phyloP scores from a whole-genome alignment of 768 basidiomycete species.

The Trametopsis cervina region DNA sequence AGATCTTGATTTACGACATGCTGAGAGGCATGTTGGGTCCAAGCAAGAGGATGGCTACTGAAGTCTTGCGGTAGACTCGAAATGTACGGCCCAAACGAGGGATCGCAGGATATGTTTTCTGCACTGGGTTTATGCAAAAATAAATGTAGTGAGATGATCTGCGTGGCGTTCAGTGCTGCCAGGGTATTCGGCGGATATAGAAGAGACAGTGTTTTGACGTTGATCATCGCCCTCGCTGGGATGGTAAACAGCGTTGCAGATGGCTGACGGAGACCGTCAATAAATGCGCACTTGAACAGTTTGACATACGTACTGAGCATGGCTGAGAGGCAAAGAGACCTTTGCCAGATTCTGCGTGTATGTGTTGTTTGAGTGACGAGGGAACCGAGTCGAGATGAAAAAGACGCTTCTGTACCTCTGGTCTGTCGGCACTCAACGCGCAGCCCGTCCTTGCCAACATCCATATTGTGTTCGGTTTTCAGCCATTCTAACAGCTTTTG shows the following conservation, averaged over 20 bases:
- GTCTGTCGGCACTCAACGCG: slow-evolving; percentile 45
- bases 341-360: slow-evolving; percentile 51
- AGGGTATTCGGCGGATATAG: slow-evolving; percentile 40
- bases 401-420: slow-evolving; percentile 33
- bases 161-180: slow-evolving; percentile 48
- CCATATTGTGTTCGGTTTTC: slow-evolving; percentile 19
- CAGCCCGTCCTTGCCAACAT: slow-evolving; percentile 31
- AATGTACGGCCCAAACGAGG: slow-evolving; percentile 69
- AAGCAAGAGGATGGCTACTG: slow-evolving; percentile 75
- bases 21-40: slow-evolving; percentile 30
- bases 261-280: slow-evolving; percentile 30
- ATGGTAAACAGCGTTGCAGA: slow-evolving; percentile 58
- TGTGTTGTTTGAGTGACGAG: background rate
- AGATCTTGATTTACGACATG: slow-evolving; percentile 27
- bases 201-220: slow-evolving; percentile 56
- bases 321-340: slow-evolving; percentile 55
- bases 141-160: slow-evolving; percentile 78
- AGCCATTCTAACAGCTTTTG: slow-evolving; percentile 19
- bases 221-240: slow-evolving; percentile 67
- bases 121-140: slow-evolving; percentile 51
- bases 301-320: slow-evolving; percentile 31
- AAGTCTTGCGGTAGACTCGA: slow-evolving; percentile 71
- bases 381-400: background rate
- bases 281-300: background rate
- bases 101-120: slow-evolving; percentile 40